phyloP scores from a whole-genome alignment of 106 monocot genomes.

The Apostasia ramifera region DNA sequence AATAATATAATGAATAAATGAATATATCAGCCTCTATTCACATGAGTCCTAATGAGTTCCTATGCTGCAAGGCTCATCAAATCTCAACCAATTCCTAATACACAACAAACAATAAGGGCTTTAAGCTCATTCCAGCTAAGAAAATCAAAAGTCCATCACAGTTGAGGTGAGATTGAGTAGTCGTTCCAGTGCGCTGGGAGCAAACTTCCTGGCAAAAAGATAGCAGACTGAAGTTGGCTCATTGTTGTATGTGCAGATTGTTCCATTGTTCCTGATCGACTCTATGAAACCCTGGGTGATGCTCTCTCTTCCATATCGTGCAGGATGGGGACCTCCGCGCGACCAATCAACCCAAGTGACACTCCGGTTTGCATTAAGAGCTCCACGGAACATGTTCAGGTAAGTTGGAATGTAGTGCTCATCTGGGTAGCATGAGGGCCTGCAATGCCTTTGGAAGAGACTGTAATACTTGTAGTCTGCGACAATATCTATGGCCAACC shows the following conservation, averaged over 20 bases:
- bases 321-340: conserved; percentile 22
- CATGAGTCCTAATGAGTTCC: too few relatives aligned
- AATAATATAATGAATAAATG: too few relatives aligned
- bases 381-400: conserved; percentile 30
- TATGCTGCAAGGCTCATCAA: too few relatives aligned
- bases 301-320: conserved; percentile 16
- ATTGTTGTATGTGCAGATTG: conserved; percentile 18
- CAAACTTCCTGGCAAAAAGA: conserved; percentile 33
- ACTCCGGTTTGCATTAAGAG: conserved; percentile 19
- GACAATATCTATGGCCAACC: conserved; percentile 20
- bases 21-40: too few relatives aligned
- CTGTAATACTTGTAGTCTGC: conserved; percentile 20
- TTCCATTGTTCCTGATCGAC: conserved; percentile 20
- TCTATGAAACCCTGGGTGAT: conserved; percentile 12
- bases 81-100: too few relatives aligned
- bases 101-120: too few relatives aligned
- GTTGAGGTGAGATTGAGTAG: conserved; percentile 15
- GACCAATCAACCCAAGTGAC: conserved; percentile 38
- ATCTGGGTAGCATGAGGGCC: conserved; percentile 21
- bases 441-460: conserved; percentile 15
- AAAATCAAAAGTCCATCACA: conserved; percentile 20
- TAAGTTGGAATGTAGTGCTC: conserved; percentile 32
- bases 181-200: conserved; percentile 23
- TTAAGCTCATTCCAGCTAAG: too few relatives aligned
- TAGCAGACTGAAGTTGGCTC: conserved; percentile 16